These are phyloP conservation scores for Globisporangium polare DNA, from an alignment of 352 stramenopile species.

Conservation along the genomic window DNA sequence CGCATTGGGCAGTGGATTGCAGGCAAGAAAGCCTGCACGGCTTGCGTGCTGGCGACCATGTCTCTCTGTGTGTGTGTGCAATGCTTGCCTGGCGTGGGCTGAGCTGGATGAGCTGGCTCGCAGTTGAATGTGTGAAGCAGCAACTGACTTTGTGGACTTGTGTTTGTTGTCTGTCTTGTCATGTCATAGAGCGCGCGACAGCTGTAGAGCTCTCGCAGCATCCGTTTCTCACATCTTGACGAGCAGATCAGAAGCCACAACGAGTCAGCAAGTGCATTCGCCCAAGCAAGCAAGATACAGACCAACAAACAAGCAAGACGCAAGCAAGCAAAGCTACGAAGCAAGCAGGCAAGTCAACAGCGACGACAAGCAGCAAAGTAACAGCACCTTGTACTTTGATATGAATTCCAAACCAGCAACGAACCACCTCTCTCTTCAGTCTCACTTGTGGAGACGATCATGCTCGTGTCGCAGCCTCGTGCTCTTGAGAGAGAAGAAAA, in stretches of 20 bases:
- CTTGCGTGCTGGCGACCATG: no score
- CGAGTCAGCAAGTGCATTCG: neutral
- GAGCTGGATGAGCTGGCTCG: neutral
- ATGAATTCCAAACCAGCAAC: neutral
- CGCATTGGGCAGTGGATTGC: no score
- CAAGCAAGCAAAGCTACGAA: neutral
- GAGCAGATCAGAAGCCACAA: neutral
- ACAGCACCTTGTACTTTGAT: neutral
- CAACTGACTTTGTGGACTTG: neutral
- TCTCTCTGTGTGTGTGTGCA: no score
- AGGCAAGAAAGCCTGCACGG: no score
- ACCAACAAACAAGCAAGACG: neutral
- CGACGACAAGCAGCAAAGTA: neutral
- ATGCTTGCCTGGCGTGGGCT: neutral
- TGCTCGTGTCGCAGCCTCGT: no score
- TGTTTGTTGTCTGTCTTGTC: neutral
- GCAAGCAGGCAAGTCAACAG: neutral
- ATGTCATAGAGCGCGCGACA: constrained; percentile 51
- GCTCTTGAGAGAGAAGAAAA: no score
- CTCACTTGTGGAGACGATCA: no score
- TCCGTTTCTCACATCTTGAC: constrained; percentile 38
- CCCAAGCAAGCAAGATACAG: neutral
- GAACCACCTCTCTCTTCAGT: neutral
- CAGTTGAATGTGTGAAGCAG: neutral
- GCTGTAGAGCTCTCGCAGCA: constrained; percentile 55